A percentile compares a stretch with the other conserved stretches of the same genome.
These are phyloP conservation scores for Luffa aegyptiaca DNA, from an alignment of 306 rosid genomes.

Conservation along the genomic window DNA sequence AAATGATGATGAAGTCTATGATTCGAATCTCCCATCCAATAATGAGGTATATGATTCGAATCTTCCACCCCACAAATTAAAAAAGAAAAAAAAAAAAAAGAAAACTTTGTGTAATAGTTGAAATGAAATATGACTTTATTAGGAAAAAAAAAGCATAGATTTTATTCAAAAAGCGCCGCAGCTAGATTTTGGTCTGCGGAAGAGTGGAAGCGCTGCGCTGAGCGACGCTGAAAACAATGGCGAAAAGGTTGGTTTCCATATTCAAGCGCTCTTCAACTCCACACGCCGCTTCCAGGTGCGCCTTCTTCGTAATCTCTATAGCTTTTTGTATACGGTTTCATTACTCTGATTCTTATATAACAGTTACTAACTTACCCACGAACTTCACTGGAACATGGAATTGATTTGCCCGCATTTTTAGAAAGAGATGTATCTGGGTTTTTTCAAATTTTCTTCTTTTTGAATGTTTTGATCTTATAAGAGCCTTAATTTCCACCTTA, in stretches of 20 bases:
- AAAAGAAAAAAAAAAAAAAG: no score
- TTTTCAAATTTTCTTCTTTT: not conserved
- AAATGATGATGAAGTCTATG: no score
- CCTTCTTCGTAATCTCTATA: not conserved
- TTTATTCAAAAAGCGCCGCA: no score
- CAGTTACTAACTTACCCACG: not conserved
- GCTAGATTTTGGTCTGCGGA: no score
- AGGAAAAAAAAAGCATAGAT: no score
- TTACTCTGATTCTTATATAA: not conserved
- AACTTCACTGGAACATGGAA: not conserved
- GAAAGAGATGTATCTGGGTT: not conserved
- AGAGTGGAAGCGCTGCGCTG: not conserved
- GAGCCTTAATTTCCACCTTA: not conserved
- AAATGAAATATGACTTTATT: no score
- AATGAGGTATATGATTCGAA: no score
- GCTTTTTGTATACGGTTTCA: not conserved
- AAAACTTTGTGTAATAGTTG: no score
- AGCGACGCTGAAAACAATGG: conserved; percentile 21
- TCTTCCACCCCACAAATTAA: no score
- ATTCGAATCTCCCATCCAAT: no score
- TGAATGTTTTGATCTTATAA: not conserved
- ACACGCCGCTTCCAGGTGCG: conserved; percentile 37
- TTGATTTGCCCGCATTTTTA: not conserved
- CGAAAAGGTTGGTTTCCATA: conserved; percentile 30
- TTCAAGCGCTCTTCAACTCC: conserved; percentile 37